Base-by-base conservation (phyloP, 805 yeast genomes). In the Sporopachydermia lactativora region DNA sequence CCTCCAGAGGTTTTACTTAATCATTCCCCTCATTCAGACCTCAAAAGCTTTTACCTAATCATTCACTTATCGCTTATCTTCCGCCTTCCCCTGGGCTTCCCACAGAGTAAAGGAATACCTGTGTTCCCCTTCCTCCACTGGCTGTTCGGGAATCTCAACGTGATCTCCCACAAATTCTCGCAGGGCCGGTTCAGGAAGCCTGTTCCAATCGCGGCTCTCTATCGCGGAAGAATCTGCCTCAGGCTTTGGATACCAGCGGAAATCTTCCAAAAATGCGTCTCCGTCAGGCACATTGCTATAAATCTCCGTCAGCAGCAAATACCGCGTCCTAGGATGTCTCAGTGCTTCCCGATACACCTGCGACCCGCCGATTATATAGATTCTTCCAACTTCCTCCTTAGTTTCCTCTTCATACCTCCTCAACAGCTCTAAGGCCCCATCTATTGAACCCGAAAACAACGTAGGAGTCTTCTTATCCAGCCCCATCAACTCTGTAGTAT, bases 351-450 rank as follows among this genome's bases (percentile, higher is more conserved):
- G 68, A 60, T 92, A 92, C 5, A 92, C 65, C 54, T 88, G 88
- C 1, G 88, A 92, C 1, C 98, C 98, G 3, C 98, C 98, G 46
- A 92, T 89, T 17, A 92, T 70, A 52, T 77, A 92, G 1, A 92
- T 66, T 38, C 73, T 71, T 39, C 75, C 81, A 15, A 79, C 54
- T 1, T 51, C 46, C 3, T 51, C 46, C 39, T 18, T 2, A 40
- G 40, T 13, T 45, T 45, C 5, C 44, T 45, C 41, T 45, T 43
- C 8, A 37, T 45, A 36, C 6, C 17, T 18, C 6, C 53, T 47
- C n/a, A 70, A 45, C 8, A 48, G 43, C 0, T 52, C 45, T 5
- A 75, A 45, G 0, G 80, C 73, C 1, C 58, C 58, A 4, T 62
- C 58, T 14, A 77, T 49, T 1, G 77, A 66, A 19, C 59, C 53